Conservation (phyloP, 257 asterid species). For the Knoxia roxburghii region DNA sequence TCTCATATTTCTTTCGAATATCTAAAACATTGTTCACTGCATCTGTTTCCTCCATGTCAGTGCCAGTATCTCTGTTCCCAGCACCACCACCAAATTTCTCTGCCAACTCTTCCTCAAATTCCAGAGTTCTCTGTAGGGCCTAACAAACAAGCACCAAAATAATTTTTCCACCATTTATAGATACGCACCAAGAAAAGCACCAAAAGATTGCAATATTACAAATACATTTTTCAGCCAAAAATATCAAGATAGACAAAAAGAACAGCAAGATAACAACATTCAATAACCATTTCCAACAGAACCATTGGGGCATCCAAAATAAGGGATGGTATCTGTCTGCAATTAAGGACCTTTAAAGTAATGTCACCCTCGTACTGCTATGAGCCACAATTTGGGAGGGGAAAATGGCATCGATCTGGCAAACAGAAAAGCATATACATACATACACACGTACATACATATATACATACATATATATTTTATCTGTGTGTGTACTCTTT, state of each 20-base stretch:
- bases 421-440: background rate
- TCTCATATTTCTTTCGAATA: constrained; percentile 94
- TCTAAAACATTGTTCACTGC: constrained; percentile 58
- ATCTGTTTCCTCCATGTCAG: constrained; percentile 60
- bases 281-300: background rate
- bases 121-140: constrained; percentile 96
- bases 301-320: background rate
- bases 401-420: background rate
- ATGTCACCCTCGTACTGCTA: background rate
- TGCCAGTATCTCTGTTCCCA: constrained; percentile 53
- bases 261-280: background rate
- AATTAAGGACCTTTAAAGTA: background rate
- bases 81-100: constrained; percentile 95
- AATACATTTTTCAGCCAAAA: background rate
- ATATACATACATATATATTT: too few relatives aligned
- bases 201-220: background rate
- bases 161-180: too few relatives aligned
- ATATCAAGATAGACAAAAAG: background rate
- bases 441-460: too few relatives aligned
- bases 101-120: constrained; percentile 97
- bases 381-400: background rate
- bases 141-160: constrained; percentile 25
- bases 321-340: background rate
- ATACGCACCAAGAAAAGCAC: constrained; percentile 7
- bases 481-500: too few relatives aligned